phyloP scores from a whole-genome alignment of 805 yeast species.

The Debaryomyces maramus region DNA sequence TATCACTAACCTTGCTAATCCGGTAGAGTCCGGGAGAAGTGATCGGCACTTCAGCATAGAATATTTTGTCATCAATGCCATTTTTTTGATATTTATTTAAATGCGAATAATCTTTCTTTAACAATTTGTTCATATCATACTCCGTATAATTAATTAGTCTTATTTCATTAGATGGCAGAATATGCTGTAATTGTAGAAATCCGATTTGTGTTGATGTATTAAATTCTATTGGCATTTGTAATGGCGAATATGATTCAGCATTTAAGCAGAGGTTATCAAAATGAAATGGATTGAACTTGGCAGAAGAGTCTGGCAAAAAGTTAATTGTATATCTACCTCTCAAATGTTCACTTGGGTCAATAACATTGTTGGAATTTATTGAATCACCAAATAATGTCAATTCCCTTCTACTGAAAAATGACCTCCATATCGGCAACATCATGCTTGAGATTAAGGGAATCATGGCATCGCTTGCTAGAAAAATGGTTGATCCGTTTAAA shows the following conservation, averaged over 20 bases:
- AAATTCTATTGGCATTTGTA: constrained; percentile 67
- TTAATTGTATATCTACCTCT: constrained; percentile 85
- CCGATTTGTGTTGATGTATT: constrained; percentile 78
- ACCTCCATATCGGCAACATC: constrained; percentile 44
- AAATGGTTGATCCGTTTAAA: constrained; percentile 51
- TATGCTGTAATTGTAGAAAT: constrained; percentile 61
- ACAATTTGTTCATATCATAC: constrained; percentile 49
- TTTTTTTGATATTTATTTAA: constrained; percentile 23
- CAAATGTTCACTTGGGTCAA: constrained; percentile 62
- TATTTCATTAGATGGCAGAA: constrained; percentile 53
- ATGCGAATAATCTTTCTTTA: constrained; percentile 31
- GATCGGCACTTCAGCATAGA: constrained; percentile 66
- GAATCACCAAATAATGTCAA: constrained; percentile 54
- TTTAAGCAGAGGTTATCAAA: constrained; percentile 62
- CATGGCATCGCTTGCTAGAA: constrained; percentile 52
- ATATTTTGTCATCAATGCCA: constrained; percentile 41
- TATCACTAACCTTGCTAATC: constrained; percentile 65
- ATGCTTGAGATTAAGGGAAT: constrained; percentile 44
- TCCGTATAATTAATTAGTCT: constrained; percentile 54
- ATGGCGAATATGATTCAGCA: constrained; percentile 22
- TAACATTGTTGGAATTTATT: constrained; percentile 33
- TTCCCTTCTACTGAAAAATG: constrained; percentile 42
- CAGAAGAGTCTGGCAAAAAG: constrained; percentile 88
- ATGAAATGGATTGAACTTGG: constrained; percentile 73
- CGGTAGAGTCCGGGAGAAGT: constrained; percentile 74